Conservation (phyloP, 2,329 filamentous ascomycete species). For the Chaetothyriales sp. region DNA sequence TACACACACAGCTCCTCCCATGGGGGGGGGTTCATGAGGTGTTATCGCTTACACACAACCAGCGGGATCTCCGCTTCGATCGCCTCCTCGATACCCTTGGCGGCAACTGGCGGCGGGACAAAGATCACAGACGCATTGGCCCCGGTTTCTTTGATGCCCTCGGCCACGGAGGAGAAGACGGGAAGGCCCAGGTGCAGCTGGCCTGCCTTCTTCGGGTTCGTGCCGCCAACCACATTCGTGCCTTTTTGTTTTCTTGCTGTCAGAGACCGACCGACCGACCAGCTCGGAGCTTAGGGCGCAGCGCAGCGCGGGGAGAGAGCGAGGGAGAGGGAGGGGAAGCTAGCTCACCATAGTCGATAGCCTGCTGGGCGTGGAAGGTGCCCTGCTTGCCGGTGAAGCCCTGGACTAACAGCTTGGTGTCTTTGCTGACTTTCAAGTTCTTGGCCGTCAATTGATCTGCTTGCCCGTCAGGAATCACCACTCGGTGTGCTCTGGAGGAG, state of each 20-base stretch:
- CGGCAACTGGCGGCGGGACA: conserved; percentile 78
- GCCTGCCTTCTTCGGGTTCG: conserved; percentile 98
- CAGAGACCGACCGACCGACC: conserved; percentile 40
- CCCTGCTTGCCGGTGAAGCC: conserved; percentile 62
- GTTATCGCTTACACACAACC: conserved; percentile 79
- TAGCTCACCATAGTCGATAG: conserved; percentile 69
- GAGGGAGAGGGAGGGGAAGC: no score
- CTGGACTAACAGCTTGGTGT: conserved; percentile 93
- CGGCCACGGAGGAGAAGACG: conserved; percentile 77
- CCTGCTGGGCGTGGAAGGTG: conserved; percentile 82
- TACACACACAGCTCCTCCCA: conserved; percentile 3
- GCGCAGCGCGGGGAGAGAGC: conserved; percentile 6
- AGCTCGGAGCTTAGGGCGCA: conserved; percentile 17
- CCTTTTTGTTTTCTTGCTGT: conserved; percentile 21
- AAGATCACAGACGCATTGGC: conserved; percentile 90
- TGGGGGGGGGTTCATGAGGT: conserved; percentile 34
- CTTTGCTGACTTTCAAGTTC: conserved; percentile 82
- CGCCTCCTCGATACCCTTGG: conserved; percentile 91
- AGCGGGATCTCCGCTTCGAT: conserved; percentile 84
- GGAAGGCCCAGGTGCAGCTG: conserved; percentile 75
- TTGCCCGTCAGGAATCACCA: not conserved
- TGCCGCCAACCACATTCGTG: conserved; percentile 94
- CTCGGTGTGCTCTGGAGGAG: not conserved
- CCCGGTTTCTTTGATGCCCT: conserved; percentile 79
- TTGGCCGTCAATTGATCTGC: conserved; percentile 40